phyloP scores from a whole-genome alignment of 2,329 filamentous ascomycete species.

The Reticulascus tulasneorum region DNA sequence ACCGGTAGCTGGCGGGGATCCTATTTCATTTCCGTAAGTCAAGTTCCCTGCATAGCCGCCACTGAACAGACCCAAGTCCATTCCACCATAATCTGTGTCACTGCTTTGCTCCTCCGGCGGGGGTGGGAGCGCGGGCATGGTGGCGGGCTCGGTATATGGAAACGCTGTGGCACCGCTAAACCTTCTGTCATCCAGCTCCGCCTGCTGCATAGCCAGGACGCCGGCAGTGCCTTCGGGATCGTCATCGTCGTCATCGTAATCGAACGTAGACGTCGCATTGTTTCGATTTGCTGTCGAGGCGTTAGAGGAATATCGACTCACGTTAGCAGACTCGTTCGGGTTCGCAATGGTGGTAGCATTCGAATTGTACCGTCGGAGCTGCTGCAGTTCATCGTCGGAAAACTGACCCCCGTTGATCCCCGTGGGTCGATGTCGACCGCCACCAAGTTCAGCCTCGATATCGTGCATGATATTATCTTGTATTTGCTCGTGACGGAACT shows the following conservation, averaged over 20 bases:
- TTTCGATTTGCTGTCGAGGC: constrained; percentile 36
- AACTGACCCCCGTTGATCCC: constrained; percentile 41
- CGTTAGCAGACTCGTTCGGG: constrained; percentile 29
- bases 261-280: constrained; percentile 29
- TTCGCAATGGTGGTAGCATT: constrained; percentile 41
- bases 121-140: constrained; percentile 33
- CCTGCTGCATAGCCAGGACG: constrained; percentile 76
- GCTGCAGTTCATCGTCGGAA: constrained; percentile 41
- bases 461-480: constrained; percentile 55
- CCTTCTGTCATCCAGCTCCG: constrained; percentile 71
- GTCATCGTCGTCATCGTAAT: constrained; percentile 65
- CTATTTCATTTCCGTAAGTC: constrained; percentile 45
- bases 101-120: constrained; percentile 55
- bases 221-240: constrained; percentile 86
- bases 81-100: constrained; percentile 67
- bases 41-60: constrained; percentile 61
- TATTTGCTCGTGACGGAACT: constrained; percentile 17
- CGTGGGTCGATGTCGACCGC: constrained; percentile 34
- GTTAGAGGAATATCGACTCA: constrained; percentile 35
- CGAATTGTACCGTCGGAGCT: constrained; percentile 47
- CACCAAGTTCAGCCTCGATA: constrained; percentile 51
- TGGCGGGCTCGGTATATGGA: constrained; percentile 38
- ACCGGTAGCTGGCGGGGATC: constrained; percentile 32
- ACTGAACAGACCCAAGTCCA: constrained; percentile 72
- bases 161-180: constrained; percentile 49